Percentiles rank a stretch among this genome's conserved stretches.
phyloP scores from a whole-genome alignment of 768 basidiomycete species.

The Phlebiopsis gigantea region DNA sequence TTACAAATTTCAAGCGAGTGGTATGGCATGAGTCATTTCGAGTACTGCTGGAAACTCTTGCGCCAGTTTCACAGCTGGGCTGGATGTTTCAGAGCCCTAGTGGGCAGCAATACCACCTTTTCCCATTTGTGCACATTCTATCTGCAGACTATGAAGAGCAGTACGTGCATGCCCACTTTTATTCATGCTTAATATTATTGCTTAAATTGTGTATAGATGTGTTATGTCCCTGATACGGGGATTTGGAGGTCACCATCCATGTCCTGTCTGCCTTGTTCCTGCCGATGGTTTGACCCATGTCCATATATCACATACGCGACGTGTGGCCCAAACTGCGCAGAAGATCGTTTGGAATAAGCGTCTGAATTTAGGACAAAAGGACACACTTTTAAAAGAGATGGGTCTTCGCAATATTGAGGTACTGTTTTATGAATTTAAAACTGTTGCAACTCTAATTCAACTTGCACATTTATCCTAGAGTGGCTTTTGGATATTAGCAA shows the following conservation, averaged over 20 bases:
- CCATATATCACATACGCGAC: constrained; percentile 8
- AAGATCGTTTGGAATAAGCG: neutral
- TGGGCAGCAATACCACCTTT: constrained; percentile 6
- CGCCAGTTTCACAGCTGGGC: constrained; percentile 10
- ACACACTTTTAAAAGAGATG: constrained; percentile 15
- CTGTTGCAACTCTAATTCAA: neutral
- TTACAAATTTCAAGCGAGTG: constrained; percentile 15
- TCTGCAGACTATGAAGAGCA: constrained; percentile 27
- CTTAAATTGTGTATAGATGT: constrained; percentile 10
- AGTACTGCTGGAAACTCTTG: constrained; percentile 10
- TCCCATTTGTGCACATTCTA: constrained; percentile 20
- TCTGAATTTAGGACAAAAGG: neutral
- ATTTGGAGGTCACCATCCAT: constrained; percentile 10
- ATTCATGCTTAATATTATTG: neutral
- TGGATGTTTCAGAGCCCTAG: constrained; percentile 7
- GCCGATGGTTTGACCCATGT: neutral
- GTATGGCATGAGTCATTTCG: constrained; percentile 22
- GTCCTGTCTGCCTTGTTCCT: constrained; percentile 17
- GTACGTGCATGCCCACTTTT: constrained; percentile 10
- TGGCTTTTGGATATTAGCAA: constrained; percentile 33
- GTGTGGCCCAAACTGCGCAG: constrained; percentile 6
- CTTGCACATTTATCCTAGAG: constrained; percentile 24
- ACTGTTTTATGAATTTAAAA: neutral
- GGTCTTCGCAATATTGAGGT: constrained; percentile 19
- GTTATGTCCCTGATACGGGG: constrained; percentile 18